Base-by-base conservation (phyloP, 306 rosid genomes). In the Trichosanthes truncata region DNA sequence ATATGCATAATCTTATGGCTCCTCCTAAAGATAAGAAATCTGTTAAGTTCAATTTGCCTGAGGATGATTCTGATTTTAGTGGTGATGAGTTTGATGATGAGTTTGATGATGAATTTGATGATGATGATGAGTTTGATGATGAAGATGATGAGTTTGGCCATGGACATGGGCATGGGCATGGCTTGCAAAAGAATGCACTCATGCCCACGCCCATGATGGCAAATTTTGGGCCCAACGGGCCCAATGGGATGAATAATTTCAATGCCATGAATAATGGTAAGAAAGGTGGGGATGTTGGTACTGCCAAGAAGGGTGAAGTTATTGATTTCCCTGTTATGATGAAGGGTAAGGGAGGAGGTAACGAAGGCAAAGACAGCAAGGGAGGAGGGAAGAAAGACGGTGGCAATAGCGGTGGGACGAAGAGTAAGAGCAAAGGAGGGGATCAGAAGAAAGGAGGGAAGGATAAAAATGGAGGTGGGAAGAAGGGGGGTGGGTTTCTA, bases 41-140 rank as follows among this genome's bases (percentile, higher is more conserved):
- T 82, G 98, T 94, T 67, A 91, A 82, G 81, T 94, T 94, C 82
- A 83, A 81, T 79, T 48, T 89, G 49, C 85, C 86, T 25, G 91
- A 84, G 5, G 92, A 93, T 1, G 94, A 91, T 9, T 86, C 87
- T 72, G 88, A 85, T 71, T 81, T 63, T 17, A 92, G 92, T 80
- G 87, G 76, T 71, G 97, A 88, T 56, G 91, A 84, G 0, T 84
- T 77, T 67, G 92, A 62, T 62, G 69, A 80, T 26, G 89, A 86
- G 0, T 84, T 67, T 76, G 87, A 84, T 52, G 88, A 83, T 0
- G 85, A 86, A 67, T 87, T 83, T 76, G 96, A 82, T 9, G 89
- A 86, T 80, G 89, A 85, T 11, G 89, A 84, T 5, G 84, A 81
- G 4, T 60, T 41, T 56, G 87, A 85, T 40, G 84, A 85, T 9